These are phyloP conservation scores for Calonectria multiphialidica DNA, from an alignment of 2,329 filamentous ascomycete species.

Conservation along the genomic window DNA sequence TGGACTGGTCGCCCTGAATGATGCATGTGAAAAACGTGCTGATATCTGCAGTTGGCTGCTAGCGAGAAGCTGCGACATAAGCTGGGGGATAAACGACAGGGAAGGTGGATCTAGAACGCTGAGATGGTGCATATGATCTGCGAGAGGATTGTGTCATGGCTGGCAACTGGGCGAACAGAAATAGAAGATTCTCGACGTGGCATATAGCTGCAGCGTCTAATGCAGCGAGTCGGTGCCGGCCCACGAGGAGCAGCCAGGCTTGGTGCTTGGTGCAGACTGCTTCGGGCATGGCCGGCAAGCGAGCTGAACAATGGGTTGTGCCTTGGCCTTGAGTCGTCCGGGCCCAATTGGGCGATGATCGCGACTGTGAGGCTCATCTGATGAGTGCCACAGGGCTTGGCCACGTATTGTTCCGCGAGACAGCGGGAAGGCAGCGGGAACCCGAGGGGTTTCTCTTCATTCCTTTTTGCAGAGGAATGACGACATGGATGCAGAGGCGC, in stretches of 20 bases:
- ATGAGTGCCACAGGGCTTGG: constrained; percentile 10
- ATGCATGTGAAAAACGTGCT: constrained; percentile 4
- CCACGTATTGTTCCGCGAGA: background rate
- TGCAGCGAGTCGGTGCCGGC: constrained; percentile 2
- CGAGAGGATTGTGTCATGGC: background rate
- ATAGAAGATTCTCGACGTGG: background rate
- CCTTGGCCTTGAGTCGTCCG: background rate
- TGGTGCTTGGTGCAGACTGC: background rate
- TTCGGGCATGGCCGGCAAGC: background rate
- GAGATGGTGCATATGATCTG: background rate
- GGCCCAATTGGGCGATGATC: constrained; percentile 4
- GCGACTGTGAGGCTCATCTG: background rate
- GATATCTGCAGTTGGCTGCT: background rate
- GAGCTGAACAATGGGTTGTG: background rate
- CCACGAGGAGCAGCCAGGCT: background rate
- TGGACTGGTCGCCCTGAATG: background rate
- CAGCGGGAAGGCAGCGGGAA: constrained; percentile 1
- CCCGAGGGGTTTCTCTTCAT: background rate
- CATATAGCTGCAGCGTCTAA: background rate
- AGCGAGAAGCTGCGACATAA: background rate
- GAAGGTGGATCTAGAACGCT: constrained; percentile 1
- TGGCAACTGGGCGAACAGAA: background rate
- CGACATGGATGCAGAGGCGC: constrained; percentile 1
- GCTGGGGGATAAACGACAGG: background rate
- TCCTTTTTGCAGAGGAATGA: background rate